Percentiles rank a stretch among this genome's conserved stretches.
Conservation (phyloP, 805 yeast species). For the Metschnikowia chrysomelidarum region DNA sequence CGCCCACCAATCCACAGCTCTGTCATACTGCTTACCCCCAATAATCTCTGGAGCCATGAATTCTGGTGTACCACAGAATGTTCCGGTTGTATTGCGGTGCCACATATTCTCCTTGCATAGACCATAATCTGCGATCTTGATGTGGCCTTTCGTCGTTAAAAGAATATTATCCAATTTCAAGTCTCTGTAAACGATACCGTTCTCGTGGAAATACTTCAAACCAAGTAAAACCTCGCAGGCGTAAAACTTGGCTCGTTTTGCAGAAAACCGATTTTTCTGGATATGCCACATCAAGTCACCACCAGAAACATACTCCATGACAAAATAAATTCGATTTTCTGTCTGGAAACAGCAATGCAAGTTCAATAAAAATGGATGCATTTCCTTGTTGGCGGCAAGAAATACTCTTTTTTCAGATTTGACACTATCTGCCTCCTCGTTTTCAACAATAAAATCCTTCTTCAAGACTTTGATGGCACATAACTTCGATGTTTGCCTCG, state of each 20-base stretch:
- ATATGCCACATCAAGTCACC: slow-evolving; percentile 99
- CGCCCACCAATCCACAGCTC: slow-evolving; percentile 99
- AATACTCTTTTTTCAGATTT: slow-evolving; percentile 94
- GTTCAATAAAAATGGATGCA: slow-evolving; percentile 90
- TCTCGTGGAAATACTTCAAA: slow-evolving; percentile 88
- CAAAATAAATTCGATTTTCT: slow-evolving; percentile 94
- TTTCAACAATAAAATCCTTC: slow-evolving; percentile 92
- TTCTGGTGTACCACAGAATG: slow-evolving; percentile 99
- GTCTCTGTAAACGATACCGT: slow-evolving; percentile 95
- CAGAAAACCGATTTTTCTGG: slow-evolving; percentile 85
- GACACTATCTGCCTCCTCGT: slow-evolving; percentile 94
- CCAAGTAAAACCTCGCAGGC: slow-evolving; percentile 96
- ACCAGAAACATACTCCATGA: slow-evolving; percentile 96
- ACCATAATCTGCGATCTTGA: slow-evolving; percentile 96
- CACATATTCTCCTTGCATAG: slow-evolving; percentile 93
- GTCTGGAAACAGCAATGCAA: slow-evolving; percentile 96
- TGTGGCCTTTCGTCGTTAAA: slow-evolving; percentile 87
- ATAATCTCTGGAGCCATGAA: slow-evolving; percentile 98
- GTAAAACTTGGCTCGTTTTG: slow-evolving; percentile 91
- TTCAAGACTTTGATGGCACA: slow-evolving; percentile 97
- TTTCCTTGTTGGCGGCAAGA: slow-evolving; percentile 74
- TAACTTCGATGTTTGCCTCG: slow-evolving; percentile 72
- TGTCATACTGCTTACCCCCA: slow-evolving; percentile 86
- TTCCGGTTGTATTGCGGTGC: slow-evolving; percentile 79
- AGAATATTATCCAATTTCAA: slow-evolving; percentile 92